phyloP scores from a whole-genome alignment of 768 basidiomycete genomes.

The Agaricus blazei region DNA sequence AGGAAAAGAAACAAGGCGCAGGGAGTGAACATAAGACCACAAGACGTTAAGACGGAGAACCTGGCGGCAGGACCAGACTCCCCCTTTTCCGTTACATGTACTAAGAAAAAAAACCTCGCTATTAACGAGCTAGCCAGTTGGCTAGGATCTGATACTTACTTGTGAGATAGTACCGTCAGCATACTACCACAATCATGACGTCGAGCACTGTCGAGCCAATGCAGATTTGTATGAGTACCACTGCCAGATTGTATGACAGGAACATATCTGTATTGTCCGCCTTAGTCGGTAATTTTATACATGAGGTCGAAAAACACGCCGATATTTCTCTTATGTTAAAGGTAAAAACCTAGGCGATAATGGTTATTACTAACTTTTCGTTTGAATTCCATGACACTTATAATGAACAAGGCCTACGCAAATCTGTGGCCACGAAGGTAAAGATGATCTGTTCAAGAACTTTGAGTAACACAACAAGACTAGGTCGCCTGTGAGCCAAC shows the following conservation, averaged over 20 bases:
- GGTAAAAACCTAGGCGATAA: conserved; percentile 32
- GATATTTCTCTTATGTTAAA: conserved; percentile 17
- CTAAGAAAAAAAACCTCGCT: conserved; percentile 10
- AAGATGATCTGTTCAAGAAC: conserved; percentile 22
- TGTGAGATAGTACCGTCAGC: too few relatives aligned
- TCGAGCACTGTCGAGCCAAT: too few relatives aligned
- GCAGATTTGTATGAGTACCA: too few relatives aligned
- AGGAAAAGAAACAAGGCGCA: conserved; percentile 35
- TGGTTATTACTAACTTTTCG: conserved; percentile 12
- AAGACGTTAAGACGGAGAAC: conserved; percentile 40
- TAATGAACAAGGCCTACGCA: conserved; percentile 22
- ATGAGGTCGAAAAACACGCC: too few relatives aligned
- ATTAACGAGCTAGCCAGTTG: too few relatives aligned
- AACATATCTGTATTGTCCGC: too few relatives aligned
- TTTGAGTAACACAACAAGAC: conserved; percentile 23
- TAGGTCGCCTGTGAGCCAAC: neutral
- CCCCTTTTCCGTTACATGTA: conserved; percentile 45
- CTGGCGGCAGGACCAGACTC: conserved; percentile 37
- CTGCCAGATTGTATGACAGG: too few relatives aligned
- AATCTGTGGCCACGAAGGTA: conserved; percentile 23
- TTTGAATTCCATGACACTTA: conserved; percentile 23
- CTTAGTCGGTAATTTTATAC: too few relatives aligned
- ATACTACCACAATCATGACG: too few relatives aligned
- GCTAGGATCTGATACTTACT: too few relatives aligned
- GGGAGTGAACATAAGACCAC: conserved; percentile 33